Conservation (phyloP, 2,329 filamentous ascomycete genomes). For the Epichloe coenophiala region DNA sequence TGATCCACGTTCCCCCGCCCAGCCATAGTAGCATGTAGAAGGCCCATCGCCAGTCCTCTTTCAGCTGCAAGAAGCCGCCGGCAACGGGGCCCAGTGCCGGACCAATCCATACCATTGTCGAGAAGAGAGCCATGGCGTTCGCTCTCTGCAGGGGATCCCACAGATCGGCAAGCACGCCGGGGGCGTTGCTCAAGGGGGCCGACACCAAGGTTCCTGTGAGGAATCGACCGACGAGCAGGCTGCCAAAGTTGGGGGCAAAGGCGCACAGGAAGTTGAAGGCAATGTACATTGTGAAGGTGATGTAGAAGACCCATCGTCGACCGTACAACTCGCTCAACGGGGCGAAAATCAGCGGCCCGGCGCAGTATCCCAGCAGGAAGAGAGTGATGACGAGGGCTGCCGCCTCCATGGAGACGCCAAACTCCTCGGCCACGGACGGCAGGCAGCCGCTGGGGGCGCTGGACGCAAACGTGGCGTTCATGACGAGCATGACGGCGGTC, state of each 20-base stretch:
- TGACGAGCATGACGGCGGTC: conserved; percentile 30
- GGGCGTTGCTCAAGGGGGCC: conserved; percentile 33
- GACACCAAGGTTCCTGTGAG: conserved; percentile 41
- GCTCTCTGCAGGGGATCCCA: conserved; percentile 38
- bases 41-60: conserved; percentile 39
- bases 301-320: conserved; percentile 37
- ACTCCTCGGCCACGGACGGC: conserved; percentile 17
- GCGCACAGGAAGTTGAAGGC: conserved; percentile 40
- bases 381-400: conserved; percentile 37
- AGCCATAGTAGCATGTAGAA: conserved; percentile 35
- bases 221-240: conserved; percentile 39
- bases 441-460: conserved; percentile 21
- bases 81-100: conserved; percentile 40
- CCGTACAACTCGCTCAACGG: conserved; percentile 45
- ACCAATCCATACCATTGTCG: conserved; percentile 38
- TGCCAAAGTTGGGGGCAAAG: conserved; percentile 39
- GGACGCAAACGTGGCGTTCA: conserved; percentile 41
- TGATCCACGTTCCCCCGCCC: conserved; percentile 21
- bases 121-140: conserved; percentile 40
- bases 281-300: conserved; percentile 33
- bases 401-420: conserved; percentile 32
- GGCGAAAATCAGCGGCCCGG: conserved; percentile 44
- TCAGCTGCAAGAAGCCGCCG: conserved; percentile 42
- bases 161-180: conserved; percentile 39
- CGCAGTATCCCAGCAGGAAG: conserved; percentile 42